Base-by-base conservation (phyloP, 1,139 yeast species). In the Lodderomyces margitis region DNA sequence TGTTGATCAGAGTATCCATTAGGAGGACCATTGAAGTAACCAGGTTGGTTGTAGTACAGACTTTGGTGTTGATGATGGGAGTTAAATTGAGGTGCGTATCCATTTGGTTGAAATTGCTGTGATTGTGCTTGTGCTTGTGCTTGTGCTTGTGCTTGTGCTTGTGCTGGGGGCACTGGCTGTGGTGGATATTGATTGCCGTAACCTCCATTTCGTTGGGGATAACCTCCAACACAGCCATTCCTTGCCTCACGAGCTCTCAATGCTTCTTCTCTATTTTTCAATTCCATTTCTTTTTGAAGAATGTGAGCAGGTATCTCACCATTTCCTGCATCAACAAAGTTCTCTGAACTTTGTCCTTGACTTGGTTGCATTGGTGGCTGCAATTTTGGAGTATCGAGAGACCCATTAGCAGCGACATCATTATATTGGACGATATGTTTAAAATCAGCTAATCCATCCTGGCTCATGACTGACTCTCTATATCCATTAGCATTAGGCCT, bases 181-280 rank as follows among this genome's bases (percentile, higher is more conserved):
- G 41, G 46, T 28, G 25, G 24, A 11, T 43, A 27, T 25, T 34
- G 40, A 11, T 35, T 41, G n/a, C 42, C 46, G 15, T 32, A 36
- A 14, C 34, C 38, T 16, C 23, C 17, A 16, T 9, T 4, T 16
- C 37, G 53, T 23, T 34, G 50, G 4, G 25, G 45, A 12, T 42
- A 47, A 11, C 36, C 19, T 6, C 19, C 32, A 10, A 21, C 35
- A 21, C 33, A 21, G n/a, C 34, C 32, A 33, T 25, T 27, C 12
- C 34, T 24, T 7, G 24, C 32, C 53, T 74, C 78, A 38, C 70
- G 64, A 45, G 64, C 67, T 45, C 62, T 56, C 49, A 75, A 56
- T 23, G 70, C 68, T 44, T 71, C 60, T 52, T 75, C 81, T 49
- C 73, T 67, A 44, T 62, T 67, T 47, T 67, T 66, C 37, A 75